These are phyloP conservation scores for Stylonectria norvegica DNA, from an alignment of 2,329 filamentous ascomycete species.

Conservation along the genomic window DNA sequence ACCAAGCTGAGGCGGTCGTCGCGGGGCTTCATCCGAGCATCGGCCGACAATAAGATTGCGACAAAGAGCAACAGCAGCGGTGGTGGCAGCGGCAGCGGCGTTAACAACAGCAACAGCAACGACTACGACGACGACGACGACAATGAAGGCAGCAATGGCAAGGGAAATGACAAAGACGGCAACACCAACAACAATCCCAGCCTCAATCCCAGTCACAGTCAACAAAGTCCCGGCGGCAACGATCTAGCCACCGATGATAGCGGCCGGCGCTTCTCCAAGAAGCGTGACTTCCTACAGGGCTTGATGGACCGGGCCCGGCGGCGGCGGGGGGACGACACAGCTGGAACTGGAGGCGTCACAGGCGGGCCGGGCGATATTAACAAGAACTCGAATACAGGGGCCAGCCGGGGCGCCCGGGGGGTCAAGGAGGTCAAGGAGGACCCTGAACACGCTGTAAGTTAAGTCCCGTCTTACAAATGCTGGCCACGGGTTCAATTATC, in stretches of 20 bases:
- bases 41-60: slow-evolving; percentile 16
- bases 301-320: slow-evolving; percentile 18
- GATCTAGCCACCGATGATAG: too few relatives aligned
- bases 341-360: slow-evolving; percentile 3
- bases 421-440: too few relatives aligned
- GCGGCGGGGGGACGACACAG: slow-evolving; percentile 4
- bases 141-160: neutral
- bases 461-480: too few relatives aligned
- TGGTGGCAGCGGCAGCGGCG: slow-evolving; percentile 10
- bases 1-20: slow-evolving; percentile 6
- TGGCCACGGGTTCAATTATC: slow-evolving; percentile 2
- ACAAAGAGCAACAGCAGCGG: slow-evolving; percentile 9
- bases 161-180: too few relatives aligned
- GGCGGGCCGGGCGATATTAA: neutral
- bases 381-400: too few relatives aligned
- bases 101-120: slow-evolving; percentile 7
- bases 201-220: too few relatives aligned
- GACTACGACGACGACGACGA: slow-evolving; percentile 3
- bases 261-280: slow-evolving; percentile 2
- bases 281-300: slow-evolving; percentile 18
- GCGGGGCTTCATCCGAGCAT: neutral
- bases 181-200: too few relatives aligned
- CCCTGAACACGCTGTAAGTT: slow-evolving; percentile 21
- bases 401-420: too few relatives aligned
- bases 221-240: too few relatives aligned